These are phyloP conservation scores for Roridomyces roridus DNA, from an alignment of 768 basidiomycete genomes.

Conservation along the genomic window DNA sequence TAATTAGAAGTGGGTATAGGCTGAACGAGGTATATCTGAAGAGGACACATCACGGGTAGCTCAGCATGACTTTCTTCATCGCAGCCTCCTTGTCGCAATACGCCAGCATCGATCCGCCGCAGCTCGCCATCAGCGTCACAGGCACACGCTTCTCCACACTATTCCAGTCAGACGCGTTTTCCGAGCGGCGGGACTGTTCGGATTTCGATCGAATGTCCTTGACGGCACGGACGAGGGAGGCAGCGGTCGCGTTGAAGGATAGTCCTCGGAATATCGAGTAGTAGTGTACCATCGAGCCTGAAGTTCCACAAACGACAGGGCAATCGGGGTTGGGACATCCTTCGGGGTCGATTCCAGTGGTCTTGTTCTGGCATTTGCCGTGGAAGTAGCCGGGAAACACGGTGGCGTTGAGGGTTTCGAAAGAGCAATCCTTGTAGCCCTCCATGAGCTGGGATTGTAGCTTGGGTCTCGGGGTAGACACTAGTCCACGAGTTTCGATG, in stretches of 20 bases:
- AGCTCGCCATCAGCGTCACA: constrained; percentile 33
- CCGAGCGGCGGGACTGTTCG: constrained; percentile 30
- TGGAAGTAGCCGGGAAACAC: constrained; percentile 79
- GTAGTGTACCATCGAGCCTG: constrained; percentile 80
- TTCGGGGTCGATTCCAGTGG: constrained; percentile 58
- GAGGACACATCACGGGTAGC: not conserved
- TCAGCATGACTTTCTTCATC: constrained; percentile 14
- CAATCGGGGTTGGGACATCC: constrained; percentile 86
- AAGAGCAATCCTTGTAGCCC: constrained; percentile 52
- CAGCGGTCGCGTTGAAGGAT: constrained; percentile 50
- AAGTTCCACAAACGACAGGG: constrained; percentile 79
- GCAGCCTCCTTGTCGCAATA: no score
- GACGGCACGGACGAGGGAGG: constrained; percentile 19
- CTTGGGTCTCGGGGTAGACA: constrained; percentile 16
- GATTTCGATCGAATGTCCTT: constrained; percentile 43
- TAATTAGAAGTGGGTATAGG: not conserved
- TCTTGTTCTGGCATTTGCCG: constrained; percentile 66
- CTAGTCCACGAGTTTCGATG: constrained; percentile 13
- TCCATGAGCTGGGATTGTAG: constrained; percentile 49
- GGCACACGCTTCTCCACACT: constrained; percentile 49
- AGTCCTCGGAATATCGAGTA: constrained; percentile 55
- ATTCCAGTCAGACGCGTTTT: constrained; percentile 6
- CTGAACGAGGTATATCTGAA: not conserved
- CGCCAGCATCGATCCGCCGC: not conserved
- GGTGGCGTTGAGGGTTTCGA: constrained; percentile 51